Evolutionary conservation across 2,329 filamentous ascomycete genomes (phyloP).

Genomic region (Scedosporium apiospermum): DNA sequence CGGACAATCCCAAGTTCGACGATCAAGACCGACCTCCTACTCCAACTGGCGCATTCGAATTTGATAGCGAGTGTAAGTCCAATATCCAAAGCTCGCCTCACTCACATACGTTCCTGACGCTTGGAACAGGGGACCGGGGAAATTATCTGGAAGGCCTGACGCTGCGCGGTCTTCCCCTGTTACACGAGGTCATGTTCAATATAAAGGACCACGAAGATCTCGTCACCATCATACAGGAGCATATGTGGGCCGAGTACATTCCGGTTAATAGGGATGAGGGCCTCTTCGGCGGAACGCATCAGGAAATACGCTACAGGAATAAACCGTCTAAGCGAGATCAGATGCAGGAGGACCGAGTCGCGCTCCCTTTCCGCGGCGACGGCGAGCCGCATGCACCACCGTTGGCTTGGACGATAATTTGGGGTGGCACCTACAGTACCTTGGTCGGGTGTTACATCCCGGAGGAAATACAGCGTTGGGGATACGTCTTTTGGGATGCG

Average conservation of each 20-base stretch:
- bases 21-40: background rate
- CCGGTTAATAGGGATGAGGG: background rate
- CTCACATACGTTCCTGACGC: background rate
- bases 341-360: background rate
- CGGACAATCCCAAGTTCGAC: background rate
- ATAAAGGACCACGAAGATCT: background rate
- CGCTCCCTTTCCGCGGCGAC: background rate
- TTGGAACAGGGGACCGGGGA: background rate
- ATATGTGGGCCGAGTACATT: background rate
- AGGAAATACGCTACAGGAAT: background rate
- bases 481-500: conserved; percentile 16
- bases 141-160: background rate
- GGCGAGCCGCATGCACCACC: conserved; percentile 9
- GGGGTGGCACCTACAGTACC: conserved; percentile 13
- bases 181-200: background rate
- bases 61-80: background rate
- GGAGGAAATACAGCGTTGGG: conserved; percentile 8
- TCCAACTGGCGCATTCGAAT: background rate
- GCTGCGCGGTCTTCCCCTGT: background rate
- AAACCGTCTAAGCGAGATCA: background rate
- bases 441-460: conserved; percentile 11
- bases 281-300: background rate
- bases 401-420: conserved; percentile 13
- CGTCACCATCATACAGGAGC: background rate
- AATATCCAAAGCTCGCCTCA: background rate